These are phyloP conservation scores for Haplosporangium gracile DNA, from an alignment of 192 early-diverging fungal genomes.

Conservation along the genomic window DNA sequence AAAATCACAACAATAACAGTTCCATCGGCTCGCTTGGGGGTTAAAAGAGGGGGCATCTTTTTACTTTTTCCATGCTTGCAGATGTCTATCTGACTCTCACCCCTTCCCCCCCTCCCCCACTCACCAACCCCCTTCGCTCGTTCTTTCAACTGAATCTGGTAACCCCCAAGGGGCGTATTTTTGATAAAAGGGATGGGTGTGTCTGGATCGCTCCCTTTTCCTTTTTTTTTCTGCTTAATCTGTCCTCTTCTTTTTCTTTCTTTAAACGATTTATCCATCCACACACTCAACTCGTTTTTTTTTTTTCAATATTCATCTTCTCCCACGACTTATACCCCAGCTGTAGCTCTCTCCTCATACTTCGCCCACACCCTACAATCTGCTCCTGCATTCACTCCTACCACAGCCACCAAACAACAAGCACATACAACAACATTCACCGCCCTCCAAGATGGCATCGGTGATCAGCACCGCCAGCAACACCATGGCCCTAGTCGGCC, in stretches of 20 bases:
- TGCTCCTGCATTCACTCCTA: too few species aligned
- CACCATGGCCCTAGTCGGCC: conserved; percentile 8
- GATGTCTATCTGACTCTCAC: not conserved
- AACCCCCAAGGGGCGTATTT: not conserved
- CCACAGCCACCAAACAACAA: not conserved
- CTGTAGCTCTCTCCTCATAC: too few species aligned
- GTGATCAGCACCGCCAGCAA: not conserved
- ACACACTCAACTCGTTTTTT: not conserved
- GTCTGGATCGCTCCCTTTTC: not conserved
- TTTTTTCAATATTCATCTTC: not conserved
- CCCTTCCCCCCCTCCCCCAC: not conserved
- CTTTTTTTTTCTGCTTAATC: not conserved
- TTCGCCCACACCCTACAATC: too few species aligned
- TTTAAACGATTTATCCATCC: not conserved
- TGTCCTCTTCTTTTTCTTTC: not conserved
- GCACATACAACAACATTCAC: not conserved
- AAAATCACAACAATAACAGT: not conserved
- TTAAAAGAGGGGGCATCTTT: not conserved
- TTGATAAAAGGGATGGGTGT: not conserved
- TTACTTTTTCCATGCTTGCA: not conserved
- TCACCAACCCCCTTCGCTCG: not conserved
- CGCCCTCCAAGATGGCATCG: not conserved
- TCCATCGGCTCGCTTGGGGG: conserved; percentile 2
- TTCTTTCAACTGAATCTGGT: not conserved
- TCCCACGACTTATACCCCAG: too few species aligned